Conservation (phyloP, 306 rosid species). For the Quercus mongolica region DNA sequence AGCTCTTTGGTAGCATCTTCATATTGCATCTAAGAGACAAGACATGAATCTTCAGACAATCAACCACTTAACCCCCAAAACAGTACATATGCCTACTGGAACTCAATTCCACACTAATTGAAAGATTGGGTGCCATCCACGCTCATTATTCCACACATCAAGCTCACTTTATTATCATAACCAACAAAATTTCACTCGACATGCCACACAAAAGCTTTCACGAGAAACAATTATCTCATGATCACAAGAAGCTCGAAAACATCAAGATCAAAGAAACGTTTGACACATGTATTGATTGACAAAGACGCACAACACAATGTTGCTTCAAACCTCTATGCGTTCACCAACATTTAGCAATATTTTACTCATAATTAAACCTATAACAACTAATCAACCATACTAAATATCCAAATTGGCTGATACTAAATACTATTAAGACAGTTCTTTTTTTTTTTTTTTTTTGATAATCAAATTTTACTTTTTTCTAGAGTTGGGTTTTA, state of each 20-base stretch:
- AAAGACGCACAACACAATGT: background rate
- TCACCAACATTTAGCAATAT: background rate
- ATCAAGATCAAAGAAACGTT: background rate
- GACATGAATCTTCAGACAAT: background rate
- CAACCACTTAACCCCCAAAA: background rate
- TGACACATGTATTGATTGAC: background rate
- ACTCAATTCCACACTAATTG: background rate
- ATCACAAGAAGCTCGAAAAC: background rate
- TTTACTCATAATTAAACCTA: background rate
- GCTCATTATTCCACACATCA: background rate
- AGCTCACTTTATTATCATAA: background rate
- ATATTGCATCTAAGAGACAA: background rate
- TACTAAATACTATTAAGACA: too few species aligned
- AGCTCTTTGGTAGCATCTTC: background rate
- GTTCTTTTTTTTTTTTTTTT: too few species aligned
- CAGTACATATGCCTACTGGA: background rate
- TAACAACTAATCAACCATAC: background rate
- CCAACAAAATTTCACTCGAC: background rate
- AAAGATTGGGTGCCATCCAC: background rate
- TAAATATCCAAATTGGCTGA: background rate
- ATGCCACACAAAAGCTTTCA: background rate
- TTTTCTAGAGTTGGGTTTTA: constrained; percentile 31
- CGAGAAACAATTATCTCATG: background rate
- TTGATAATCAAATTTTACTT: background rate
- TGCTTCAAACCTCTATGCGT: background rate